Conservation (phyloP, 2,329 filamentous ascomycete species). For the Piedraia hortae region DNA sequence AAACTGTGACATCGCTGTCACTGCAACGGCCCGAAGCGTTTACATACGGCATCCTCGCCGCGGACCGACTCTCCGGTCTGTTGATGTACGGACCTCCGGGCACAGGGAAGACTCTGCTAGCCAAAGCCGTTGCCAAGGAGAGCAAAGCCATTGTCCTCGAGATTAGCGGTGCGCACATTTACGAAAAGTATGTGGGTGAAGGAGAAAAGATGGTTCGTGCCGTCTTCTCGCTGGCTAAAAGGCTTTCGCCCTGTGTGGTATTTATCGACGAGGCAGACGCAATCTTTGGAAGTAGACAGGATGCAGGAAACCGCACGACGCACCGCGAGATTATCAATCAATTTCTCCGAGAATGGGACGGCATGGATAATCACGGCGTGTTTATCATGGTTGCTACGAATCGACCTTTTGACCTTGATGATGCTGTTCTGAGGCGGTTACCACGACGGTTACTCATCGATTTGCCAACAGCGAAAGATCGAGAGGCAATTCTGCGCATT, state of each 20-base stretch:
- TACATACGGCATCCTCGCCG: slow-evolving; percentile 73
- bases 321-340: slow-evolving; percentile 88
- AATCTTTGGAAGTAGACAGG: slow-evolving; percentile 52
- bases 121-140: slow-evolving; percentile 36
- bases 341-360: slow-evolving; percentile 91
- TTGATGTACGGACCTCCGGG: slow-evolving; percentile 90
- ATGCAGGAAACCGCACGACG: slow-evolving; percentile 34
- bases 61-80: slow-evolving; percentile 70
- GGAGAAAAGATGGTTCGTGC: slow-evolving; percentile 89
- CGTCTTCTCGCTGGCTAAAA: slow-evolving; percentile 73
- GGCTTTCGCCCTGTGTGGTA: slow-evolving; percentile 71
- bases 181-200: slow-evolving; percentile 90
- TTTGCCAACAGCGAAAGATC: slow-evolving; percentile 37
- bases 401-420: slow-evolving; percentile 78
- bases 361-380: slow-evolving; percentile 48
- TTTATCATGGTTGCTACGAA: slow-evolving; percentile 99
- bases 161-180: slow-evolving; percentile 69
- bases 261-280: slow-evolving; percentile 96
- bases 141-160: slow-evolving; percentile 47
- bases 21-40: slow-evolving; percentile 82
- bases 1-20: slow-evolving; percentile 67
- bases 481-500: slow-evolving; percentile 40
- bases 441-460: slow-evolving; percentile 49
- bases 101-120: slow-evolving; percentile 62
- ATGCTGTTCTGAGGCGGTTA: slow-evolving; percentile 52